Conservation (phyloP, 2,329 filamentous ascomycete species). For the Gliomastix tumulicola region DNA sequence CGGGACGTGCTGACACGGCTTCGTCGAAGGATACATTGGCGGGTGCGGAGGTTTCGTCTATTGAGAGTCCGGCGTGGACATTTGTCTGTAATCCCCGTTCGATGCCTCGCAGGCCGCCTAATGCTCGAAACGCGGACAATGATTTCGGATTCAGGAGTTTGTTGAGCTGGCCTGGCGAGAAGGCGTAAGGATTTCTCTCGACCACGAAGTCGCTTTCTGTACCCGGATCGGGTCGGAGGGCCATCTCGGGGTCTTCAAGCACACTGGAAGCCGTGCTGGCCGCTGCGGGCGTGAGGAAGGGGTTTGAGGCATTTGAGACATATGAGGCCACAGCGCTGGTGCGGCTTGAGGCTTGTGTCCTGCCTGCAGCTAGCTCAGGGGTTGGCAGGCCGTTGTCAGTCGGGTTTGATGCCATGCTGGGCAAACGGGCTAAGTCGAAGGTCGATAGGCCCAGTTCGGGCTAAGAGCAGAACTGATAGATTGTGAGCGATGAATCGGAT, state of each 20-base stretch:
- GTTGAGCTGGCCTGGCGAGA: constrained; percentile 70
- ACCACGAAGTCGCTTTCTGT: constrained; percentile 67
- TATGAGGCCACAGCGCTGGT: constrained; percentile 4
- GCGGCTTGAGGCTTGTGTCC: constrained; percentile 4
- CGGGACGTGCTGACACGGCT: not conserved
- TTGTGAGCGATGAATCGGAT: too few relatives aligned
- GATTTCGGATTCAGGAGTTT: constrained; percentile 85
- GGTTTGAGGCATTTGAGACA: constrained; percentile 8
- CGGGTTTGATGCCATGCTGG: too few relatives aligned
- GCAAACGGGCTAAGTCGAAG: too few relatives aligned
- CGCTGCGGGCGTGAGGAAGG: constrained; percentile 10
- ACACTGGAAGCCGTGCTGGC: constrained; percentile 1
- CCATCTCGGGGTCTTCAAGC: constrained; percentile 18
- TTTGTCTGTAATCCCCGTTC: constrained; percentile 70
- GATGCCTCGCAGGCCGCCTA: constrained; percentile 68
- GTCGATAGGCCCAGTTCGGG: too few relatives aligned
- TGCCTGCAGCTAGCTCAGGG: too few relatives aligned
- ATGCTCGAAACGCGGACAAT: constrained; percentile 65
- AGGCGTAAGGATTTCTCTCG: constrained; percentile 79
- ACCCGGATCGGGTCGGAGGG: constrained; percentile 64
- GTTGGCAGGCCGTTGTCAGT: too few relatives aligned
- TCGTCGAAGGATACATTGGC: constrained; percentile 1
- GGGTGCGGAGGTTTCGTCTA: constrained; percentile 58
- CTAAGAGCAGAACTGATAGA: too few relatives aligned
- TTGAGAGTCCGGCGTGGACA: constrained; percentile 60